Evolutionary conservation across 495 filamentous ascomycete species (phyloP).

Genomic region (Pyrenula massariospora): DNA sequence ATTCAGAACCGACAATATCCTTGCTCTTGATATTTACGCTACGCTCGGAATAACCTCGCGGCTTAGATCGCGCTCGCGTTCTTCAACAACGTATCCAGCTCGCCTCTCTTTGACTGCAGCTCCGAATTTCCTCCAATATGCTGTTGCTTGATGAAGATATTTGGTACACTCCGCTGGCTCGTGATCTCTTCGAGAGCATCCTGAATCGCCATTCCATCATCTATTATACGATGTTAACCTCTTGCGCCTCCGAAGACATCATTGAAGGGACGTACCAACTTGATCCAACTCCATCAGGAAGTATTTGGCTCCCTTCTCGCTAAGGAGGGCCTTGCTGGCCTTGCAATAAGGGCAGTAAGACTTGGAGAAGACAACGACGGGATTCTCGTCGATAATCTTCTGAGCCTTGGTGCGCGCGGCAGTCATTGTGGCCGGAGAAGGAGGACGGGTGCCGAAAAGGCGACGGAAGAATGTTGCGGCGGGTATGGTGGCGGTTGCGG

Average conservation of each 20-base stretch:
- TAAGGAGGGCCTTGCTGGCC: slow-evolving; percentile 64
- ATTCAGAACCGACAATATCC: too few relatives aligned
- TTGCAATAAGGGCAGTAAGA: slow-evolving; percentile 93
- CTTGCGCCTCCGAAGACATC: too few relatives aligned
- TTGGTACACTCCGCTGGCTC: slow-evolving; percentile 78
- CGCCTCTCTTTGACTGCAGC: slow-evolving; percentile 50
- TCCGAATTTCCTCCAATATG: slow-evolving; percentile 98
- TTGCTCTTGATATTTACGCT: too few relatives aligned
- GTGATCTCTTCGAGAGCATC: slow-evolving; percentile 69
- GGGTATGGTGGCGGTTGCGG: slow-evolving; percentile 42
- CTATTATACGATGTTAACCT: slow-evolving; percentile 30
- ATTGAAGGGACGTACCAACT: slow-evolving; percentile 42
- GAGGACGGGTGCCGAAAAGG: slow-evolving; percentile 47
- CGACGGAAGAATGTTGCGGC: slow-evolving; percentile 44
- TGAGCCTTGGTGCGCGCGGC: slow-evolving; percentile 80
- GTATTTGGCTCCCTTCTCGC: slow-evolving; percentile 58
- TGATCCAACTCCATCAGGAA: slow-evolving; percentile 73
- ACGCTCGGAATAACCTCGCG: too few relatives aligned
- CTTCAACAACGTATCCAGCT: slow-evolving; percentile 49
- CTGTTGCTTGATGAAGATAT: slow-evolving; percentile 81
- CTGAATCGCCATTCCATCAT: slow-evolving; percentile 76
- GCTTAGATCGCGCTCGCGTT: slow-evolving; percentile 51
- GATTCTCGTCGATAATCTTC: slow-evolving; percentile 79
- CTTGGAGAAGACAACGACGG: slow-evolving; percentile 93
- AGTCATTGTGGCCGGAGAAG: slow-evolving; percentile 57